Base-by-base conservation (phyloP, 192 early-diverging fungal genomes). In the Kappamyces sp. region DNA sequence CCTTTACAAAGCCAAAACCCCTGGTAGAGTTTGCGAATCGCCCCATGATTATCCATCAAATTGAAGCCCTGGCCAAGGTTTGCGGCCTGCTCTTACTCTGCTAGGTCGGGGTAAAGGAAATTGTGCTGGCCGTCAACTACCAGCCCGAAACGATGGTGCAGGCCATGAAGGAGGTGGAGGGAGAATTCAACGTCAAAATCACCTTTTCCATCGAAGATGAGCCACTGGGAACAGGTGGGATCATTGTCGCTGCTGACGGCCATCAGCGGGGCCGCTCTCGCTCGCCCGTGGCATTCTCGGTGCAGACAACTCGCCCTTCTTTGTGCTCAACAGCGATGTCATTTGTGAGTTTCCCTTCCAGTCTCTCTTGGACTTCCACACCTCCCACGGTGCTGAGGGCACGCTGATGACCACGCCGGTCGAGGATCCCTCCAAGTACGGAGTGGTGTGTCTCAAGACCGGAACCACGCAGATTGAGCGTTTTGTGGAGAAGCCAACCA, bases 41-140 rank as follows among this genome's bases (percentile, higher is more conserved):
- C 72, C 94, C 94, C 59, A 96, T 99, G 88, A 95, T 99, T 72
- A 84, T 94, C 46, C 96, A 97, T 74, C 96, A 99, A 78, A 97
- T 99, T 60, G 91, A 94, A 65, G 92, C 87, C 4, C 79, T 99
- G 12, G 91, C 87, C 43, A 86, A 93, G 86, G 95, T 96, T 75
- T 53, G 73, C 62, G 33, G 29, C 33, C 36, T 66, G 42, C 31
- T 5, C 4, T 57, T 9, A 14, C 29, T 42, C 11, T 22, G 22
- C 22, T 83, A 96, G 93, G 91, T 89, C 61, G 96, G 96, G 57
- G 96, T 99, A 41, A 91, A 80, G 33, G 94, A 99, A 72, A 90
- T 99, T 47, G 93, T 99, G 4, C 79, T 99, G 58, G 96, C 96
- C 53, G 96, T 99, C 66, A 97, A 96, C 73, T 99, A 99, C 87